Conservation (phyloP, 495 filamentous ascomycete genomes). For the Staphylotrichum longicolle region DNA sequence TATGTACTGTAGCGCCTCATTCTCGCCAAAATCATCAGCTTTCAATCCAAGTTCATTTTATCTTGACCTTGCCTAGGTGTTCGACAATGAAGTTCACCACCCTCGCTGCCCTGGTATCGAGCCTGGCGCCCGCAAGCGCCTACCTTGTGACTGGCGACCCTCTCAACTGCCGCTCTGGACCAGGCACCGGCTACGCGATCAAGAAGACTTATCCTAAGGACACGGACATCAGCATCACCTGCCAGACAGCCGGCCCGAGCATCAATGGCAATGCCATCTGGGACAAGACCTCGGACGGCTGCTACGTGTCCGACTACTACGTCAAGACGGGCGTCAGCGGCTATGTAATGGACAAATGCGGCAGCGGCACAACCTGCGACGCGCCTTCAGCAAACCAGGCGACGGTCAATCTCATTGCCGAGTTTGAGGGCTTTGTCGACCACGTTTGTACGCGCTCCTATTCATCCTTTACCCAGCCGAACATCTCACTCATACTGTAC, state of each 20-base stretch:
- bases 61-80: too few species aligned
- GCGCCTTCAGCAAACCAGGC: conserved; percentile 22
- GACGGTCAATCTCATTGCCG: conserved; percentile 24
- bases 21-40: too few species aligned
- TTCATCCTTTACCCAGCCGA: too few species aligned
- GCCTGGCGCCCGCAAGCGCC: conserved; percentile 9
- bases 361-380: conserved; percentile 9
- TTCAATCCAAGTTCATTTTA: too few species aligned
- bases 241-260: conserved; percentile 26
- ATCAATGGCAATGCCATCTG: conserved; percentile 33
- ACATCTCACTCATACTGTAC: too few species aligned
- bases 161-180: conserved; percentile 31
- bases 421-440: conserved; percentile 24
- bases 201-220: conserved; percentile 26
- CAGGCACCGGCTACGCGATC: conserved; percentile 26
- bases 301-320: conserved; percentile 33
- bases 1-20: too few species aligned
- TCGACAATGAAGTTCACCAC: conserved; percentile 19
- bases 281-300: conserved; percentile 33
- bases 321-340: conserved; percentile 31
- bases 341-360: conserved; percentile 25
- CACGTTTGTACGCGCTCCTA: conserved; percentile 17
- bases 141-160: conserved; percentile 24
- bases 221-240: conserved; percentile 27
- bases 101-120: conserved; percentile 8